These are phyloP conservation scores for Debaryomyces maramus DNA, from an alignment of 805 yeast species.

Conservation along the genomic window DNA sequence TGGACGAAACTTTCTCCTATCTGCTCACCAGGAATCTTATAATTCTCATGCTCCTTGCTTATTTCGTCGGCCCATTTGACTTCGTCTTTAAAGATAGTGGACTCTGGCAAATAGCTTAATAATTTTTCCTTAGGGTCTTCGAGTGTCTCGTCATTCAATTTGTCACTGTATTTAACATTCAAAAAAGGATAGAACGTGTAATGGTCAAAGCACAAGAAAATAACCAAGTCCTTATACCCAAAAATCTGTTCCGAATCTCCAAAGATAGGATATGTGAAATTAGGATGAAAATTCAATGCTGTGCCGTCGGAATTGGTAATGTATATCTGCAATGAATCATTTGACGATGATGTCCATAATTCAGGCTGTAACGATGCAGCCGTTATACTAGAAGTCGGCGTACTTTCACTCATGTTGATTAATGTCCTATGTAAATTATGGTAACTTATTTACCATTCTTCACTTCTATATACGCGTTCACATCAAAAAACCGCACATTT, in stretches of 20 bases:
- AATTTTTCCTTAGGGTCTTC: constrained; percentile 61
- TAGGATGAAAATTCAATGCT: constrained; percentile 64
- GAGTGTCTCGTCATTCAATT: constrained; percentile 53
- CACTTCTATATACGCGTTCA: no score
- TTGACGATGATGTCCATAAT: constrained; percentile 73
- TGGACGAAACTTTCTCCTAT: constrained; percentile 28
- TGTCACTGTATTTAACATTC: constrained; percentile 54
- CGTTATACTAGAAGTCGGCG: constrained; percentile 4
- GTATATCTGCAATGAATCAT: constrained; percentile 59
- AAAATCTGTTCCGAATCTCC: constrained; percentile 89
- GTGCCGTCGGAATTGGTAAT: constrained; percentile 58
- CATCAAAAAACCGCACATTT: no score
- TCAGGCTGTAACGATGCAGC: constrained; percentile 55
- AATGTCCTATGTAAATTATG: no score
- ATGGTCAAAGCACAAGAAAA: constrained; percentile 71
- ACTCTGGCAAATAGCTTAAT: constrained; percentile 59
- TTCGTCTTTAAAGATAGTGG: constrained; percentile 63
- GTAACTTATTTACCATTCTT: no score
- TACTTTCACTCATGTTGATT: constrained; percentile 5
- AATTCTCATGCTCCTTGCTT: constrained; percentile 46
- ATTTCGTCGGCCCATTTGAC: constrained; percentile 61
- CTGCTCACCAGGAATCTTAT: constrained; percentile 43
- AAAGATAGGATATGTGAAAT: constrained; percentile 88
- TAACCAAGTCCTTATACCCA: constrained; percentile 72
- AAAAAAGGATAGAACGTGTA: constrained; percentile 72